phyloP scores from a whole-genome alignment of 1,284 basidiomycete species.

The Leccinum angustisporum region DNA sequence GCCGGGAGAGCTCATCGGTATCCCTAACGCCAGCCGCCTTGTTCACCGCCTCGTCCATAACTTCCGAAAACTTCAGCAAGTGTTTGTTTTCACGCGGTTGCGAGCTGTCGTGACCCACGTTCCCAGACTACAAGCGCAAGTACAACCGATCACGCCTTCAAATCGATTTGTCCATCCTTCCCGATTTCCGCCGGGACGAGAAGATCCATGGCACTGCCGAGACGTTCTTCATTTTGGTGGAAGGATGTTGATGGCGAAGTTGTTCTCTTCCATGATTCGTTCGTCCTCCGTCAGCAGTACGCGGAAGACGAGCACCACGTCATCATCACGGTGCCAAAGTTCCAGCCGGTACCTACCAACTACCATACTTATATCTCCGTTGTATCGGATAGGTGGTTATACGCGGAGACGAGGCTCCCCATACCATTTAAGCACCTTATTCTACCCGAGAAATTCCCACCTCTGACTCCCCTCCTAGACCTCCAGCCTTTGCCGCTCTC shows the following conservation, averaged over 20 bases:
- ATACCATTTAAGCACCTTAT: constrained; percentile 99
- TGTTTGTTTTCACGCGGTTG: constrained; percentile 15
- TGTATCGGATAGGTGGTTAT: constrained; percentile 94
- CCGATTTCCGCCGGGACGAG: constrained; percentile 97
- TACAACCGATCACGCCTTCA: constrained; percentile 89
- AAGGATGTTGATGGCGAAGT: constrained; percentile 96
- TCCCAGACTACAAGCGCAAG: constrained; percentile 80
- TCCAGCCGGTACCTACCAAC: constrained; percentile 95
- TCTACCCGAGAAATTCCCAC: constrained; percentile 95
- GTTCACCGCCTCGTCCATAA: constrained; percentile 92
- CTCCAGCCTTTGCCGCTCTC: constrained; percentile 89
- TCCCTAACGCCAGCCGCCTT: constrained; percentile 86
- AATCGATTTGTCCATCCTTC: constrained; percentile 88
- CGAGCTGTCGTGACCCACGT: background rate
- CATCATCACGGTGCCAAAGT: constrained; percentile 94
- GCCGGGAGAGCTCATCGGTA: constrained; percentile 90
- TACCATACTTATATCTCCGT: constrained; percentile 85
- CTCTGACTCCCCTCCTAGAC: constrained; percentile 90
- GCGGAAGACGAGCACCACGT: constrained; percentile 89
- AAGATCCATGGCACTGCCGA: constrained; percentile 89
- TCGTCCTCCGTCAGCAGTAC: constrained; percentile 89
- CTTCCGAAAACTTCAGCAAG: constrained; percentile 91
- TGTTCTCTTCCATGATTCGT: constrained; percentile 92
- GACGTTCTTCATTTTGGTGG: constrained; percentile 90
- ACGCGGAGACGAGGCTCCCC: constrained; percentile 91